These are phyloP conservation scores for Saksenaea vasiformis DNA, from an alignment of 371 early-diverging fungal species.

Conservation along the genomic window DNA sequence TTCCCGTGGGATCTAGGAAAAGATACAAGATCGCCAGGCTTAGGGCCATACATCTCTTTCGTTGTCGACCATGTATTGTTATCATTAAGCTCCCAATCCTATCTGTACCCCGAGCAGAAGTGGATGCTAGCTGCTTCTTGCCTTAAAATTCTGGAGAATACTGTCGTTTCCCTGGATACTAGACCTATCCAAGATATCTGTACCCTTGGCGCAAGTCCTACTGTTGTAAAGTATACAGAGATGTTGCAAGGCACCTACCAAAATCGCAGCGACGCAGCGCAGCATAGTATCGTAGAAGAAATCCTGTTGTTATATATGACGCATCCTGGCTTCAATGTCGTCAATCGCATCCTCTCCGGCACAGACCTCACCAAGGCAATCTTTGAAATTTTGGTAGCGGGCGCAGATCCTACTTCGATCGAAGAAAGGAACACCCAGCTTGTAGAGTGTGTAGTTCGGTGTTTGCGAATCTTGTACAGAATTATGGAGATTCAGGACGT, in stretches of 20 bases:
- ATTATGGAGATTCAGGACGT: constrained; percentile 64
- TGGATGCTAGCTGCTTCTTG: constrained; percentile 75
- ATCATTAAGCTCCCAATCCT: constrained; percentile 66
- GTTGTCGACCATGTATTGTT: constrained; percentile 80
- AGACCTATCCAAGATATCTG: constrained; percentile 23
- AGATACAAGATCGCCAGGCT: constrained; percentile 69
- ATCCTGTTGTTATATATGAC: constrained; percentile 25
- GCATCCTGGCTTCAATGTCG: constrained; percentile 87
- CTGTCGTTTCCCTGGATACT: constrained; percentile 72
- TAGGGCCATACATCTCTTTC: constrained; percentile 79
- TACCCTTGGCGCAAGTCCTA: neutral
- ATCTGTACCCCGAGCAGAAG: constrained; percentile 62
- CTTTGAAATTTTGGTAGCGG: constrained; percentile 61
- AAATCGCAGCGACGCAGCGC: neutral
- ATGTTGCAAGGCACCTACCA: neutral
- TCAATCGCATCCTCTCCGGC: constrained; percentile 72
- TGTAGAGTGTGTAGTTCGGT: constrained; percentile 41
- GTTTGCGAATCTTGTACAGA: constrained; percentile 68
- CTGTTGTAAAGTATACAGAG: neutral
- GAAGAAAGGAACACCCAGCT: constrained; percentile 16
- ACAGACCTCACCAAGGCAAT: constrained; percentile 65
- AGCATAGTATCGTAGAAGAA: constrained; percentile 8
- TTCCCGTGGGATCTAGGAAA: constrained; percentile 64
- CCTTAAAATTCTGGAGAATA: constrained; percentile 70
- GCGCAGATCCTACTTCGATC: constrained; percentile 39